Base-by-base conservation (phyloP, 805 yeast genomes). In the Suhomyces prunicola region DNA sequence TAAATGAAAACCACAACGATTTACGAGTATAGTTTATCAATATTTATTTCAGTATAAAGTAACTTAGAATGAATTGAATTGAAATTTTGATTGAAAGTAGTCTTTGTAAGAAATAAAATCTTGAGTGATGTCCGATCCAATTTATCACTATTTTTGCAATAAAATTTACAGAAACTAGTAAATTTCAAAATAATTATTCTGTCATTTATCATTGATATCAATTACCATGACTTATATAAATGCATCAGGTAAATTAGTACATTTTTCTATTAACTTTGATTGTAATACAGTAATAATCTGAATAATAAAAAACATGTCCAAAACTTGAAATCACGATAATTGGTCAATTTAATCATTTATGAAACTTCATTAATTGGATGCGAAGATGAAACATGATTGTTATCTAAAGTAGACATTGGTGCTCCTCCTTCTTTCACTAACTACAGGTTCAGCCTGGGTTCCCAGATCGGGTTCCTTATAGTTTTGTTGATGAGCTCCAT, bases 401-500 rank as follows among this genome's bases (percentile, higher is more conserved):
- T 39, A 58, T 42, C 55, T 58, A 23, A 58, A 58, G 42, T 58
- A 58, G 10, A 58, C 61, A 47, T 58, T 58, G 6, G 57, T 51
- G 23, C 56, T 50, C 48, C 53, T 57, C 36, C 60, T 57, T 8
- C 57, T 49, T 19, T 57, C 57, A 35, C 29, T 39, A 3, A 55
- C 57, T n/a, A 49, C 42, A 9, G 46, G 46, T 41, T 48, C 50
- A n/a, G 46, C 53, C 10, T 44, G 53, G 6, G 50, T 23, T 29
- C 44, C 13, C 44, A 19, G n/a, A 27, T 44, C 46, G 26, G 24
- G 12, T 6, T 48, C 49, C 46, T 46, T 52, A 27, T 33, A 52
- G 23, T 35, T 56, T 53, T 50, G 39, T 53, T 74, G 84, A 57
- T 81, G 84, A 6, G 78, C 83, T 5, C 82, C 72, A 59, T 80